Base-by-base conservation (phyloP, 108 stramenopile genomes). In the Nannochloropsis salina region DNA sequence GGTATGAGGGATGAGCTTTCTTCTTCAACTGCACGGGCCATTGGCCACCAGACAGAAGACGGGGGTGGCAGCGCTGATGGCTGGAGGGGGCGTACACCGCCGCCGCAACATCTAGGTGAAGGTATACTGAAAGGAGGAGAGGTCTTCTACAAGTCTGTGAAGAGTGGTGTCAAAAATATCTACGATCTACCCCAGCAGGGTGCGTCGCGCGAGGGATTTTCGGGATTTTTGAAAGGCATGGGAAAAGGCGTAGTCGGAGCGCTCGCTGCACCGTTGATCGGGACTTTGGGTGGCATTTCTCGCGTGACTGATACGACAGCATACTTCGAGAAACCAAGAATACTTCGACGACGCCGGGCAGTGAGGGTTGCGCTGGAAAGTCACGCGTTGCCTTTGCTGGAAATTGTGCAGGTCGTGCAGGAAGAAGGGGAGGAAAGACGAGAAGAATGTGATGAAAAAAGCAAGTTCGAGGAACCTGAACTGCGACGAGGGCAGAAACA, bases 191-290 rank as follows among this genome's bases (percentile, higher is more conserved):
- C 89, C 10, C 44, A 43, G 44, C 85, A 89, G 82, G 89, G 89
- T 6, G 88, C 88, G 20, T 88, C 86, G 41, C 85, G 87, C 42
- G 89, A 89, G 41, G 89, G 89, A 1, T 83, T 89, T 12, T 82
- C 88, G 44, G 89, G 89, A 31, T 88, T 89, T 43, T 85, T 89
- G 81, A 83, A 87, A 12, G 89, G 89, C 41, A 88, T 89, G 86
- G 88, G 85, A 9, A 88, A 88, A 87, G 89, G 89, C 6, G 85
- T 89, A 42, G 89, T 89, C 41, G 89, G 88, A 22, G 88, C 88
- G 12, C 87, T 89, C 8, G 89, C 89, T 10, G 89, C 89, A 5
- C 89, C 89, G 11, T 84, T 89, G 43, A 86, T 84, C 22, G 89
- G 89, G 42, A 87, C 89, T 21, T 84, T 89, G 8, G 89, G 89